Evolutionary conservation across 2,329 filamentous ascomycete species (phyloP).

Genomic region (Ceratocystis cacaofunesta): DNA sequence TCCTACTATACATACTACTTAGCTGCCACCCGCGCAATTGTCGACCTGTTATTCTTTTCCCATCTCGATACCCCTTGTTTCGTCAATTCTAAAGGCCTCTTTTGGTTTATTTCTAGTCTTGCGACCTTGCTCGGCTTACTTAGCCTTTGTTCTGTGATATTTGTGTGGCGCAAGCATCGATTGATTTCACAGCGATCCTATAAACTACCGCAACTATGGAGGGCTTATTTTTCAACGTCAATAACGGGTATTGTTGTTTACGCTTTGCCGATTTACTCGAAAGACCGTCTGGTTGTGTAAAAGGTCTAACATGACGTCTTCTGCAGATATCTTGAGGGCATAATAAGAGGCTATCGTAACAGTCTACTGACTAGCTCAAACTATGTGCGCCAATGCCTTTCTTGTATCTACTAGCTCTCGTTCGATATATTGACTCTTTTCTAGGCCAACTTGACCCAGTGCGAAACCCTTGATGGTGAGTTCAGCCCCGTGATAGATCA

Average conservation of each 20-base stretch:
- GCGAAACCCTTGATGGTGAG: conserved; percentile 89
- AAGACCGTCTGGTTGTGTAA: not conserved
- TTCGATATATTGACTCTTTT: conserved; percentile 24
- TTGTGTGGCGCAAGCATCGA: conserved; percentile 2
- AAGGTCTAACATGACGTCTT: not conserved
- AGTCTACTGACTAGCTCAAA: conserved; percentile 75
- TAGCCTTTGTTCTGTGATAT: conserved; percentile 1
- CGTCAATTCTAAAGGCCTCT: not conserved
- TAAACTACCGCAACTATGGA: conserved; percentile 47
- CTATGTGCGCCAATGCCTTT: conserved; percentile 36
- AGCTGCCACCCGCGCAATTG: not conserved
- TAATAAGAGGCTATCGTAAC: conserved; percentile 94
- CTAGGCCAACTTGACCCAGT: conserved; percentile 93
- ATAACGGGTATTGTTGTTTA: conserved; percentile 54
- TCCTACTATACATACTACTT: not conserved
- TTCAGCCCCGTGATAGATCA: not conserved
- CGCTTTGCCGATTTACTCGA: not conserved
- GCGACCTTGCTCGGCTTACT: not conserved
- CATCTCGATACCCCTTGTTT: not conserved
- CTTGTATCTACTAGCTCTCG: too few species aligned
- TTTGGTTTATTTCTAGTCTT: not conserved
- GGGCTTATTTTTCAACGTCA: conserved; percentile 86
- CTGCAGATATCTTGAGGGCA: conserved; percentile 85
- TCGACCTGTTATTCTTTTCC: not conserved
- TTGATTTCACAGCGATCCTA: conserved; percentile 16